Conservation (phyloP, 352 stramenopile genomes). For the Pythium folliculosum region DNA sequence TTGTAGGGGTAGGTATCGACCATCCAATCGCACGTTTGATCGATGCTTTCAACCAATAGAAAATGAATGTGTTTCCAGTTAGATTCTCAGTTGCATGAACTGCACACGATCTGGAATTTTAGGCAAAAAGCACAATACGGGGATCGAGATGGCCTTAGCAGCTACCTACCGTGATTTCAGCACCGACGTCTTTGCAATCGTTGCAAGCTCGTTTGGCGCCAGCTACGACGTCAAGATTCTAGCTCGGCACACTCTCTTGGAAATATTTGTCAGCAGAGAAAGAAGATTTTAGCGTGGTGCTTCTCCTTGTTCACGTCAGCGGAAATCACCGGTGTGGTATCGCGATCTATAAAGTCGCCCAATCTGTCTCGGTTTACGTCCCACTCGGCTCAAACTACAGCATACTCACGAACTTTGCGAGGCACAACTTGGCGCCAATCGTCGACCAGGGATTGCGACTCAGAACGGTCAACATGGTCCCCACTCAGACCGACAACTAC, state of each 20-base stretch:
- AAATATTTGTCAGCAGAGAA: not conserved
- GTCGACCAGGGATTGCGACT: not conserved
- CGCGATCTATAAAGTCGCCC: not conserved
- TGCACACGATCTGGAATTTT: too few species aligned
- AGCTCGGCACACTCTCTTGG: not conserved
- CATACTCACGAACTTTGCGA: not conserved
- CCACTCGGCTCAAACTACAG: not conserved
- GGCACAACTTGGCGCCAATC: not conserved
- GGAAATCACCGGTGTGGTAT: not conserved
- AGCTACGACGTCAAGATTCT: not conserved
- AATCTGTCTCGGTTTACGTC: not conserved
- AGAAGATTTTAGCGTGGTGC: not conserved
- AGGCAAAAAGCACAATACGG: too few species aligned
- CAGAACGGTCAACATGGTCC: not conserved
- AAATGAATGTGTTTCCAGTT: too few species aligned
- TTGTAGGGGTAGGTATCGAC: too few species aligned
- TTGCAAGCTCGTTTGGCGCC: not conserved
- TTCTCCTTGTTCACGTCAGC: not conserved
- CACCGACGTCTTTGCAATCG: not conserved
- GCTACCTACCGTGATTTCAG: not conserved
- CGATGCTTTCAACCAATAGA: too few species aligned
- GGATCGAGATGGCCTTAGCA: not conserved
- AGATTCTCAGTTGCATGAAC: too few species aligned
- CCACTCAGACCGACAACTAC: not conserved
- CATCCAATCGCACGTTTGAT: too few species aligned